Evolutionary conservation across 1,284 basidiomycete genomes (phyloP), one percentile per base, ranked within the genome.

Genomic region (Ganoderma meredithae): DNA sequence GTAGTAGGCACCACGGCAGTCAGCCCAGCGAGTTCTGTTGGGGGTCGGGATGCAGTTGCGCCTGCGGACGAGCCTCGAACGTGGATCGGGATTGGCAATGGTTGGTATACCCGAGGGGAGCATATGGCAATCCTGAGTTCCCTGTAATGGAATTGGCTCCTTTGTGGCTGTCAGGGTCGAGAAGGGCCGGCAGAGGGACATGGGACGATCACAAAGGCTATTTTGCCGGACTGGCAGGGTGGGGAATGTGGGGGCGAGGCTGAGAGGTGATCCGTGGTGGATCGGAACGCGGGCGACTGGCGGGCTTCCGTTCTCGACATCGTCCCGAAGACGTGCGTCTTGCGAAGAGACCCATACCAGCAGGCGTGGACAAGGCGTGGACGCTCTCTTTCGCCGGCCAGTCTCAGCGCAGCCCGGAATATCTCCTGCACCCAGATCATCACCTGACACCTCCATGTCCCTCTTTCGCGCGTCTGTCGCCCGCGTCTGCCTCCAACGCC

Each of bases 1-100:
- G 53, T 87, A 68, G 71, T 87, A 68, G 71, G 62, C 8, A 39
- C 36, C 36, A 39, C 8, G 36, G 36, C 36, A 39, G 7, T 39
- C 36, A 31, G 60, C 3, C 8, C 22, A 43, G 2, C 15, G 17
- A 27, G 27, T 12, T 39, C 25, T 17, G 40, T 59, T 17, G 60
- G 53, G 19, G 5, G n/a, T 19, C 25, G 49, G 15, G 17, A 17
- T 22, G 31, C 47, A 19, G 55, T 58, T n/a, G 31, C 27, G 55
- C 17, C 36, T 41, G 58, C 39, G 36, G 36, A 27, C 59, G 43
- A n/a, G 15, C 36, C 22, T 19, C 19, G 52, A 55, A 33, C 27
- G 27, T 55, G 27, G 7, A 39, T 33, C 41, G 49, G 31, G 19
- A 33, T 49, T 47, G 44, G 61, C 61, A 47, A 52, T 52, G 41